phyloP scores from a whole-genome alignment of 495 filamentous ascomycete genomes.

The Hypoxylon crocopeplum region DNA sequence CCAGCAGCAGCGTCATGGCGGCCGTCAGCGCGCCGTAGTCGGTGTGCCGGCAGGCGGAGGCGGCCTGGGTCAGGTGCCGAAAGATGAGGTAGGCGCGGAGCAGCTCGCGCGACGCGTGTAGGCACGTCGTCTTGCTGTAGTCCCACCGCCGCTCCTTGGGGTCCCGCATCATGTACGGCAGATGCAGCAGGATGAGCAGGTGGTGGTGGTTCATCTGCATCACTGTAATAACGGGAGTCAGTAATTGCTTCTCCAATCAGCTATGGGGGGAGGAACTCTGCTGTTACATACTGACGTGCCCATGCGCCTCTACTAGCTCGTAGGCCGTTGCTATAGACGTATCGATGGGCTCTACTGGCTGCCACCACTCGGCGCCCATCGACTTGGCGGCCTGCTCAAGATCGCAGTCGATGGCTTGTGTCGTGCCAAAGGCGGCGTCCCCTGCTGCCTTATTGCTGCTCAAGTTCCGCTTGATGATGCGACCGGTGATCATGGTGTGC shows the following conservation, averaged over 20 bases:
- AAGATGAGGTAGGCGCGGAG: slow-evolving; percentile 50
- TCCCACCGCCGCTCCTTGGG: slow-evolving; percentile 52
- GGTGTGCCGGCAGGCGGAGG: slow-evolving; percentile 50
- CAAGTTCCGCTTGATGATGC: slow-evolving; percentile 53
- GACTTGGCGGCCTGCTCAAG: slow-evolving; percentile 48
- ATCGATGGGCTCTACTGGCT: slow-evolving; percentile 24
- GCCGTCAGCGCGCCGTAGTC: slow-evolving; percentile 56
- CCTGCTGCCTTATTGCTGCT: slow-evolving; percentile 14
- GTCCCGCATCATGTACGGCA: slow-evolving; percentile 56
- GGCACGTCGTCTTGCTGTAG: slow-evolving; percentile 56
- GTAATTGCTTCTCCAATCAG: too few relatives aligned
- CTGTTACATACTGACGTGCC: slow-evolving; percentile 27
- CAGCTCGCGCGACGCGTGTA: slow-evolving; percentile 49
- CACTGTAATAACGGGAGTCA: too few relatives aligned
- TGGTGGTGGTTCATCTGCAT: slow-evolving; percentile 56
- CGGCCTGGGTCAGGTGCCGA: slow-evolving; percentile 39
- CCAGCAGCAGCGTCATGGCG: slow-evolving; percentile 52
- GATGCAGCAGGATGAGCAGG: slow-evolving; percentile 51
- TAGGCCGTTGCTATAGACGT: slow-evolving; percentile 6
- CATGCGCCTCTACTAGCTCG: slow-evolving; percentile 32
- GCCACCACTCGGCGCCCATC: slow-evolving; percentile 51
- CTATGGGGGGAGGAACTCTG: neutral
- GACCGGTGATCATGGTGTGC: slow-evolving; percentile 43
- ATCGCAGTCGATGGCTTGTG: slow-evolving; percentile 53
- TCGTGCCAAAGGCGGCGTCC: slow-evolving; percentile 37